Evolutionary conservation across 2,329 filamentous ascomycete species (phyloP), one percentile per base, ranked within the genome.

Genomic region (Hypoxylon sp.): DNA sequence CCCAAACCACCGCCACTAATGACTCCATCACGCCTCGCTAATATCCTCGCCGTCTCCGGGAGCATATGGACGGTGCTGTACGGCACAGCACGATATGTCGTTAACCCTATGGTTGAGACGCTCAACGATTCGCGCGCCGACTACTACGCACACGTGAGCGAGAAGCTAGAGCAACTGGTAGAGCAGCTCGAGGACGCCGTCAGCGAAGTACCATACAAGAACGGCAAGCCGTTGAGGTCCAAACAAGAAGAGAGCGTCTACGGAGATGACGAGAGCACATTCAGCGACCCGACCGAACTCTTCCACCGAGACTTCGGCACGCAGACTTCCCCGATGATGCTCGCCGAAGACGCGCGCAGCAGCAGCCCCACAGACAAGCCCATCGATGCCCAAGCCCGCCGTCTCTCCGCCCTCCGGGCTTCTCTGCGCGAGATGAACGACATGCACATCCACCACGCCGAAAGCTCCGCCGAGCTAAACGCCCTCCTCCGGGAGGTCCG

Each of bases 291-390:
- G 0, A 90, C 91, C 0, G 92, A 95, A 79, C 87, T 95, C 69
- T 96, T 93, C 80, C 92, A 95, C 79, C 89, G 92, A 50, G 93
- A 96, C 76, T 87, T 93, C 66, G 92, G 92, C 70, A 92, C 92
- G 0, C 93, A 96, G 79, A 96, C 93, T 0, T 90, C 89, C 0
- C 78, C 84, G 2, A 84, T 84, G 3, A 81, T 83, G 5, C 73
- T 22, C 74, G 76, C 50, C 73, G 77, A 57, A 50, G 74, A 31
- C 17, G 46, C 44, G 44, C 17, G 63, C 13, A 50, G 60, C 22
- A 33, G 35, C 11, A 30, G 25, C 10, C 31, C 48, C 35, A 49
- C 62, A 59, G 81, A 74, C 69, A 79, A 54, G 46, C 76, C 60
- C 48, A 74, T 78, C 13, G 80, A 81, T 70, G 73, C 73, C 35